Evolutionary conservation across 192 early-diverging fungal species (phyloP), one percentile per base, ranked within the genome.

Genomic region (Coemansia sp.): DNA sequence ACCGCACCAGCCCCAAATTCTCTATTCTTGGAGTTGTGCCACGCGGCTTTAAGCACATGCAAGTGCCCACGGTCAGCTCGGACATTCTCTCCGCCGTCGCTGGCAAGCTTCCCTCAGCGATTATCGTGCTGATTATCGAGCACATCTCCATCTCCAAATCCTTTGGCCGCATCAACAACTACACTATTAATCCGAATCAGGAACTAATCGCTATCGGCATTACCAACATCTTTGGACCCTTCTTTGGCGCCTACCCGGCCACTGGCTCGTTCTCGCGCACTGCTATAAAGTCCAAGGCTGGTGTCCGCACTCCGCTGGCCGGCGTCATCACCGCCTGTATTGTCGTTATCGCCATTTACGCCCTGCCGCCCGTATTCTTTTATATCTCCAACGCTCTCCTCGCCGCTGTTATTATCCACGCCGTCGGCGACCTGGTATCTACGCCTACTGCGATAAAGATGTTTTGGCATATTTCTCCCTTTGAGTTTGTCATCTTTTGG

Each of bases 201-300:
- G 97, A 98, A 77, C 75, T 94, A 33, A 88, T 96, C 59, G 91
- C 96, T 1, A 88, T 98, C 40, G 97, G 97, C 34, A 22, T 91
- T n/a, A 90, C 93, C 31, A 98, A 98, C 85, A 72, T 93, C 24
- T 73, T 93, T 73, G 94, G 90, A 11, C 90, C 93, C 7, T 96
- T 97, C 79, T 92, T 98, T 78, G 87, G 90, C 62, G 93, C 88
- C 11, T 96, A 92, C 84, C 91, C 96, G 22, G 87, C 93, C 1
- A 97, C 97, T 16, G 97, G 96, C 49, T 95, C 94, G 9, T 97
- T 98, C 86, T 95, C 94, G 13, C 91, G 97, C 49, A 92, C 93
- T 1, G 95, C 96, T 52, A 89, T 98, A 78, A 97, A 95, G 84
- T 87, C 93, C 70, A 89, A 91, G 73, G 93, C 94, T 12, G 97